These are phyloP conservation scores for Artemisia tridentata DNA, from an alignment of 129 eudicot species.

Conservation along the genomic window DNA sequence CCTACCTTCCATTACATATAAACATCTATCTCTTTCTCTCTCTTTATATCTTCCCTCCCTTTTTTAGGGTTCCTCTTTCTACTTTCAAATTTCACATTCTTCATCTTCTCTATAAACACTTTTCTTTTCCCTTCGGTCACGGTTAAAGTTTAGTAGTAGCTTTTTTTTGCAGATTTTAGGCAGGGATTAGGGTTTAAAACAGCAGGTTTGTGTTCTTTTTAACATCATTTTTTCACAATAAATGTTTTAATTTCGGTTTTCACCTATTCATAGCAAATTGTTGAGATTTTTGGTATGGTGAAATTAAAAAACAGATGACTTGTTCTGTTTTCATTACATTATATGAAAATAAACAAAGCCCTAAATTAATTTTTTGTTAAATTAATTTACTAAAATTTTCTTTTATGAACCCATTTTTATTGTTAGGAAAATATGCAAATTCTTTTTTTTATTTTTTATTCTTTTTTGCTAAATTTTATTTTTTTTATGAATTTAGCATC, in stretches of 20 bases:
- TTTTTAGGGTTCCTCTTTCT: slow-evolving; percentile 25
- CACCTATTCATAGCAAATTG: background rate
- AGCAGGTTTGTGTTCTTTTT: slow-evolving; percentile 20
- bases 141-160: background rate
- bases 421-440: background rate
- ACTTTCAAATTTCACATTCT: slow-evolving; percentile 23
- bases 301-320: background rate
- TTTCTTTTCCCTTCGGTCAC: background rate
- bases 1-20: slow-evolving; percentile 44
- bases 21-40: slow-evolving; percentile 1
- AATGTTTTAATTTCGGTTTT: background rate
- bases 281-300: too few species aligned
- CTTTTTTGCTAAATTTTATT: background rate
- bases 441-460: background rate
- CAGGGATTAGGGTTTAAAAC: slow-evolving; percentile 21
- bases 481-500: background rate
- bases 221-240: background rate
- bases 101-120: background rate
- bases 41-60: slow-evolving; percentile 28
- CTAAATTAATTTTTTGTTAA: too few species aligned
- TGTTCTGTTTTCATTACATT: slow-evolving; percentile 1
- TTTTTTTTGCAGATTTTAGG: slow-evolving; percentile 20
- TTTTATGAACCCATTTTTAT: background rate
- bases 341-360: too few species aligned
- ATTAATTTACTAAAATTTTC: too few species aligned